Evolutionary conservation across 2,329 filamentous ascomycete species (phyloP), one percentile per base, ranked within the genome.

Genomic region (Colletotrichum trifolii): DNA sequence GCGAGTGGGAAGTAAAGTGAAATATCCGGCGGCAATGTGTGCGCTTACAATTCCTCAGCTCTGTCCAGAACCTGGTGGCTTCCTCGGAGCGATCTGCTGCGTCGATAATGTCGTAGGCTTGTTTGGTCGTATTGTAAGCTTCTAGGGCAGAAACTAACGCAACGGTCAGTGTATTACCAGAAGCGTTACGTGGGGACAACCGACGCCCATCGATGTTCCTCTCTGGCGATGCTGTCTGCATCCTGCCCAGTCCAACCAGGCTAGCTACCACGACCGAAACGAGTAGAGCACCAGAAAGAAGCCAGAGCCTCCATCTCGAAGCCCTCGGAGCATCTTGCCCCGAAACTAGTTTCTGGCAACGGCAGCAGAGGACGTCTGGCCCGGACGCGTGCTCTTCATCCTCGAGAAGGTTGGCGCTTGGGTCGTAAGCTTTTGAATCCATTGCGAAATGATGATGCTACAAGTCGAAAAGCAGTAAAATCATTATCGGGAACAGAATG

Each of bases 51-150:
- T 4, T 53, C 36, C 40, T 53, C 13, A 53, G 17, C 8, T 53
- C 49, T 10, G 38, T 53, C 49, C 49, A 53, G 13, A 53, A 39
- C 33, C 13, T n/a, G 13, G 38, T 25, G 2, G 49, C 49, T 8
- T 53, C 49, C 40, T 25, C 15, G 3, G 49, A 53, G 11, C 35
- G 35, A 53, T 53, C 49, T 4, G 49, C 49, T 8, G 49, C 49
- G 11, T 53, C 35, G n/a, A 53, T 17, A 53, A 53, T 53, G 7
- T 38, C 12, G 2, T 40, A 53, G 0, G 49, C 35, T 0, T 7
- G 17, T 1, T 38, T 38, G 36, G 36, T 53, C 10, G 49, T n/a
- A 1, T 40, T 53, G 49, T 25, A 53, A 8, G 0, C 40, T 10
- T 53, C 36, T 36, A 53, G n/a, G 3, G 49, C 49, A 40, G 40